Conservation (phyloP, 441 rosid species). For the Pelargonium cotyledonis region DNA sequence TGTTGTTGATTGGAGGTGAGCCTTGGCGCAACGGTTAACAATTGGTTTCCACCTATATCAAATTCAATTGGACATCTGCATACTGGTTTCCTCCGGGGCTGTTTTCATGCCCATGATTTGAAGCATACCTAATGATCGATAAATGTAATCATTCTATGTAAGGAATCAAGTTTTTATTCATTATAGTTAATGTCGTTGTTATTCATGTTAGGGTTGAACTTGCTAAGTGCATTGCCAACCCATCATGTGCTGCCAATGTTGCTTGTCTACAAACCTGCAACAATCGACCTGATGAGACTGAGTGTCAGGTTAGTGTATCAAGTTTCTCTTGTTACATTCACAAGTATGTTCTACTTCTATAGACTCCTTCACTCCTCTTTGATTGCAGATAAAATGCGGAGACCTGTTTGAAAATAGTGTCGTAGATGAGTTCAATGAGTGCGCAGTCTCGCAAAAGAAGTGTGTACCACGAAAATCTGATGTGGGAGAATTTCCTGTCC, state of each 20-base stretch:
- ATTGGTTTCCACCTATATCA: too few relatives aligned
- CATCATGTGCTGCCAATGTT: slow-evolving; percentile 80
- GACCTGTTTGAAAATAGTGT: slow-evolving; percentile 76
- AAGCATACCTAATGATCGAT: too few relatives aligned
- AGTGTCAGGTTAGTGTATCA: slow-evolving; percentile 70
- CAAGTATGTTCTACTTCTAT: neutral
- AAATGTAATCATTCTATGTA: too few relatives aligned
- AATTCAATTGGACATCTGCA: too few relatives aligned
- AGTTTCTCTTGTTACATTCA: slow-evolving; percentile 5
- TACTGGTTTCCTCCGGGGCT: too few relatives aligned
- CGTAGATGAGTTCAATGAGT: slow-evolving; percentile 88
- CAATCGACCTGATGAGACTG: slow-evolving; percentile 86
- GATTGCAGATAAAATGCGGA: slow-evolving; percentile 77
- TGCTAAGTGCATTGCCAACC: slow-evolving; percentile 83
- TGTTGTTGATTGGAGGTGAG: too few relatives aligned
- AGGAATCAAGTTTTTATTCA: too few relatives aligned
- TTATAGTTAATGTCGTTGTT: neutral
- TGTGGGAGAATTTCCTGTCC: slow-evolving; percentile 77
- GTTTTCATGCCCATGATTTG: too few relatives aligned
- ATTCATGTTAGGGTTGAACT: slow-evolving; percentile 65
- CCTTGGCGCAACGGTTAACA: too few relatives aligned
- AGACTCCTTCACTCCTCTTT: neutral
- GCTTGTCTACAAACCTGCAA: slow-evolving; percentile 97
- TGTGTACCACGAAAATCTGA: slow-evolving; percentile 87
- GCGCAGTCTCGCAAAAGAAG: slow-evolving; percentile 86